Evolutionary conservation across 345 rosid genomes (phyloP), one percentile per base, ranked within the genome.

Genomic region (Luvunga scandens): DNA sequence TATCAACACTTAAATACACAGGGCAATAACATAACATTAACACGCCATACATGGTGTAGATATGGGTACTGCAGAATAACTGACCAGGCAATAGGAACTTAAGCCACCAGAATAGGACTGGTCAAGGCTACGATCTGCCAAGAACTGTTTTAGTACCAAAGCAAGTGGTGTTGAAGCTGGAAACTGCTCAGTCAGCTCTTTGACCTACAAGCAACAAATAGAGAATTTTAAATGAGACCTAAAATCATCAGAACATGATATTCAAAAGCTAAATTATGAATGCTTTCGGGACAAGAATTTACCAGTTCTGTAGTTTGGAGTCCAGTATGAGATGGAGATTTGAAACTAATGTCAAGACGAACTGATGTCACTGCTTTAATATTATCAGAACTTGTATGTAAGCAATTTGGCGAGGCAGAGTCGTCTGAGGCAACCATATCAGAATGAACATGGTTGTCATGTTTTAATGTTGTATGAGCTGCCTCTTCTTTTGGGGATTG

Each of bases 101-200:
- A 95, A 92, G 82, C 99, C 99, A 59, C 99, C 99, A 81, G 99
- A 95, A 82, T 95, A 95, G 75, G 98, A 91, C 73, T 93, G 98
- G 73, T 95, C 99, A 86, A 93, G 90, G 89, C 94, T 90, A 80
- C 99, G 99, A 83, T 92, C 98, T 69, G 98, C 99, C 89, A 95
- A 86, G 88, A 95, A 95, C 87, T 92, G 94, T 88, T 95, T 95
- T 83, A 95, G 87, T 81, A 92, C 92, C 92, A 95, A 89, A 81
- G 99, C 99, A 84, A 95, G 99, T 13, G 96, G 97, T 38, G 89
- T 89, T 77, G 97, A 90, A 66, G 99, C 98, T 53, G 98, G 97
- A 90, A 93, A 95, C 84, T 91, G 96, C 72, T 90, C 98, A 4
- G 97, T 92, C 80, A 95, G 87, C 82, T 89, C 92, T 85, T 89